Percentiles rank a stretch among this genome's conserved stretches.
These are phyloP conservation scores for Paramecium bursaria DNA, from an alignment of 73 alveolate genomes.

Conservation along the genomic window DNA sequence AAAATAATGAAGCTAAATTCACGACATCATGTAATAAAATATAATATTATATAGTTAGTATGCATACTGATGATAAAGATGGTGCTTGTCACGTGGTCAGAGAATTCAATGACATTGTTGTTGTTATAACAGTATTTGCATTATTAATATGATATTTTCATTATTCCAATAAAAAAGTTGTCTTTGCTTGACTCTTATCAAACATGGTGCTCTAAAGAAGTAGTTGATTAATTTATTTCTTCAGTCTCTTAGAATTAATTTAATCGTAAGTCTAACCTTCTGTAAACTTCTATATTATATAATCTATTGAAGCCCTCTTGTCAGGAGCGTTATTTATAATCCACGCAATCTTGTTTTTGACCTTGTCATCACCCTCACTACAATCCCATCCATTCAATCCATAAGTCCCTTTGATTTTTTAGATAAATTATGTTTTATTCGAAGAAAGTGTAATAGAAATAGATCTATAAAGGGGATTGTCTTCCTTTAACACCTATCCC, in stretches of 20 bases:
- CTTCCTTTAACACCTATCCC: conserved; percentile 34
- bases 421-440: neutral
- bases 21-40: conserved; percentile 53
- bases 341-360: conserved; percentile 13
- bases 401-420: conserved; percentile 33
- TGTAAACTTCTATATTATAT: too few species aligned
- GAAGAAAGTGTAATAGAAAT: conserved; percentile 30
- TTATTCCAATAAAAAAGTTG: too few species aligned
- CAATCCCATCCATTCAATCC: conserved; percentile 31
- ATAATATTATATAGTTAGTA: conserved; percentile 38
- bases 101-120: conserved; percentile 68
- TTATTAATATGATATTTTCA: conserved; percentile 78
- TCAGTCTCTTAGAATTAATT: too few species aligned
- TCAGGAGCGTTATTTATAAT: conserved; percentile 14
- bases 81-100: conserved; percentile 45
- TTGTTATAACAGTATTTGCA: conserved; percentile 79
- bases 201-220: too few species aligned
- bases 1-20: conserved; percentile 78
- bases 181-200: too few species aligned
- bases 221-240: too few species aligned
- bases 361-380: conserved; percentile 27
- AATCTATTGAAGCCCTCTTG: too few species aligned
- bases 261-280: too few species aligned
- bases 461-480: conserved; percentile 22
- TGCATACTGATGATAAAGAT: conserved; percentile 65